Percentiles rank a stretch among this genome's conserved stretches.
Evolutionary conservation across 2,329 filamentous ascomycete genomes (phyloP).

Genomic region (Diaporthe nobilis): DNA sequence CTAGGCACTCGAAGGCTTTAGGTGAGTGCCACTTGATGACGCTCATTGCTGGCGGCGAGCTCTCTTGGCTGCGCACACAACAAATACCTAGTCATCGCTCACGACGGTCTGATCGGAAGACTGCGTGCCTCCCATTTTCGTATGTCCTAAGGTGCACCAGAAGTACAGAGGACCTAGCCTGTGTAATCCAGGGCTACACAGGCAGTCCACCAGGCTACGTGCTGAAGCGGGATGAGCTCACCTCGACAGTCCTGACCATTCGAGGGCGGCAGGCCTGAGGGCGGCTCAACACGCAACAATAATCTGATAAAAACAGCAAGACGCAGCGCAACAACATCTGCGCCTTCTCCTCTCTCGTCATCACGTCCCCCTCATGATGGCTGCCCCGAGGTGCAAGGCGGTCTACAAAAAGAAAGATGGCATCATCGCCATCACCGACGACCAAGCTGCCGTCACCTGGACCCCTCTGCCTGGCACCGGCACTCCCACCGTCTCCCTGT

Average conservation of each 20-base stretch:
- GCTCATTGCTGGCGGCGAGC: neutral
- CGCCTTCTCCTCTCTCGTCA: neutral
- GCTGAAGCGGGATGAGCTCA: slow-evolving; percentile 9
- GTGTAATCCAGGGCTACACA: neutral
- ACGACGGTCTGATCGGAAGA: neutral
- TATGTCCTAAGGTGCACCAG: neutral
- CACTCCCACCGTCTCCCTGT: slow-evolving; percentile 76
- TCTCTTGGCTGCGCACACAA: neutral
- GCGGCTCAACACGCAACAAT: neutral
- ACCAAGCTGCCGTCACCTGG: slow-evolving; percentile 85
- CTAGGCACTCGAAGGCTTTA: neutral
- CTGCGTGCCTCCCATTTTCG: too few relatives aligned
- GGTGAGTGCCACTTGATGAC: neutral
- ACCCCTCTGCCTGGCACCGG: slow-evolving; percentile 76
- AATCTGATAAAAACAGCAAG: too few relatives aligned
- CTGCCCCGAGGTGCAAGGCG: slow-evolving; percentile 74
- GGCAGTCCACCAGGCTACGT: neutral
- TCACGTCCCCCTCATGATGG: slow-evolving; percentile 58
- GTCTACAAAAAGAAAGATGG: slow-evolving; percentile 98
- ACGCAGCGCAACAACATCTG: neutral
- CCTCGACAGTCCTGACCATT: slow-evolving; percentile 3
- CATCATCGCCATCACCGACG: slow-evolving; percentile 79
- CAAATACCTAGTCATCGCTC: neutral
- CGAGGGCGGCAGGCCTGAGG: slow-evolving; percentile 20
- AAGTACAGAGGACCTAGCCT: neutral